These are phyloP conservation scores for Aureobasidium sp. DNA, from an alignment of 2,329 filamentous ascomycete species.

Conservation along the genomic window DNA sequence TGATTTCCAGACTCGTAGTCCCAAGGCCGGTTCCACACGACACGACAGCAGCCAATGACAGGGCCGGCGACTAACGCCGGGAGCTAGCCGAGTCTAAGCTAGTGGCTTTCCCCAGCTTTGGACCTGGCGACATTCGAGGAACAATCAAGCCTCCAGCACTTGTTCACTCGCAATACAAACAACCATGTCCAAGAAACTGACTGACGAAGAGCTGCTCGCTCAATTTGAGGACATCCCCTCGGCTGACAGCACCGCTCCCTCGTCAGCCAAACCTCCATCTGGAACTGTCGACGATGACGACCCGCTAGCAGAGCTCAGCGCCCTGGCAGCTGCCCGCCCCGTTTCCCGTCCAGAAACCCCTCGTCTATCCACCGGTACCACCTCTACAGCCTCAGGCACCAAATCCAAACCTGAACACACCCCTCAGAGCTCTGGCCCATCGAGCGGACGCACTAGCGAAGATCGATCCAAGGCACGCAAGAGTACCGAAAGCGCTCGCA, in stretches of 20 bases:
- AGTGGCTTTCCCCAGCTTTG: neutral
- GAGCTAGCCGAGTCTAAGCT: neutral
- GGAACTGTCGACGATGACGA: constrained; percentile 49
- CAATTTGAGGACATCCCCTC: constrained; percentile 37
- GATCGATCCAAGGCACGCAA: constrained; percentile 51
- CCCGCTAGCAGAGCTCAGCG: constrained; percentile 79
- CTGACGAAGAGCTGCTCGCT: constrained; percentile 35
- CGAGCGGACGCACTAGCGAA: constrained; percentile 51
- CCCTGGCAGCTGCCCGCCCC: constrained; percentile 63
- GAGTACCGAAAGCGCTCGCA: constrained; percentile 68
- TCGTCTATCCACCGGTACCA: constrained; percentile 42
- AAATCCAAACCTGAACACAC: constrained; percentile 37
- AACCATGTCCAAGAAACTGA: constrained; percentile 25
- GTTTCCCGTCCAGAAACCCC: constrained; percentile 76
- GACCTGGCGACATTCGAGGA: neutral
- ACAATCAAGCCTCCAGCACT: neutral
- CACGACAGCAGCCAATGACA: neutral
- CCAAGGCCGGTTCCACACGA: neutral
- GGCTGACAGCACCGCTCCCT: constrained; percentile 42
- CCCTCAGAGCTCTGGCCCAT: constrained; percentile 41
- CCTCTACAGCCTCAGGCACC: constrained; percentile 35
- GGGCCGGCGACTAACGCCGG: neutral
- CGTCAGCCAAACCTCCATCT: constrained; percentile 29
- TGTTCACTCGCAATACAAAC: neutral
- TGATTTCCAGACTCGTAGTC: constrained; percentile 5